phyloP scores from a whole-genome alignment of 2,329 filamentous ascomycete genomes.

The Colletotrichum shisoi region DNA sequence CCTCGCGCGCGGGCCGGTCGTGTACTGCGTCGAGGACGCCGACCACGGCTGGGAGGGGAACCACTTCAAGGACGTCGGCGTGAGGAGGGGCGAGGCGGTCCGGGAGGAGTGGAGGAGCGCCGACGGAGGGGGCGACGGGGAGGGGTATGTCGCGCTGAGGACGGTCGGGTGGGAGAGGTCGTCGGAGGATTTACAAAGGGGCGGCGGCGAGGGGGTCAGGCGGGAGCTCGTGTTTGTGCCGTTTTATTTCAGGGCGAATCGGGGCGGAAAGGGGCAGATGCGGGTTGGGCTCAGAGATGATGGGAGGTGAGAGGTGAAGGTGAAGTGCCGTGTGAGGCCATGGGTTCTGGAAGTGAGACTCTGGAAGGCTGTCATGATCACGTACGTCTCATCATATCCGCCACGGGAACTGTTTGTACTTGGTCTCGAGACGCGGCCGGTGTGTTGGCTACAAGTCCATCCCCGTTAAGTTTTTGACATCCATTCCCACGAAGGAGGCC shows the following conservation, averaged over 20 bases:
- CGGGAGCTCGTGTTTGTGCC: constrained; percentile 59
- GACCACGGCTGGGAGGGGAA: constrained; percentile 65
- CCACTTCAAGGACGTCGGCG: constrained; percentile 60
- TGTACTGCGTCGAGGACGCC: constrained; percentile 68
- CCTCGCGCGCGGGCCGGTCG: constrained; percentile 63
- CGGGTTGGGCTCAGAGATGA: constrained; percentile 53
- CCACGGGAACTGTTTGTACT: too few relatives aligned
- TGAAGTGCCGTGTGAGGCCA: background rate
- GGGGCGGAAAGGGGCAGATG: constrained; percentile 63
- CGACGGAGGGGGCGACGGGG: constrained; percentile 40
- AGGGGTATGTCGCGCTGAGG: constrained; percentile 45
- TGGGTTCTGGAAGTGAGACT: background rate
- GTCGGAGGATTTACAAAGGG: constrained; percentile 40
- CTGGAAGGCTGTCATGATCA: fast-evolving
- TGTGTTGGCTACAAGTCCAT: too few relatives aligned
- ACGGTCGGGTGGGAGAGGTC: constrained; percentile 39
- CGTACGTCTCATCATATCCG: too few relatives aligned
- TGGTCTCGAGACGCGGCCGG: too few relatives aligned
- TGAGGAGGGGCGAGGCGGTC: constrained; percentile 41
- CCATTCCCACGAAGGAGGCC: too few relatives aligned
- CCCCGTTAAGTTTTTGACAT: too few relatives aligned
- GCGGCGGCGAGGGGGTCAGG: constrained; percentile 36
- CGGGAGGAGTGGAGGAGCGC: constrained; percentile 39
- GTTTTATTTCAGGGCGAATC: constrained; percentile 63
- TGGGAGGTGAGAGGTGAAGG: constrained; percentile 1